phyloP scores from a whole-genome alignment of 148 eudicot genomes.

The Silene uniflora region DNA sequence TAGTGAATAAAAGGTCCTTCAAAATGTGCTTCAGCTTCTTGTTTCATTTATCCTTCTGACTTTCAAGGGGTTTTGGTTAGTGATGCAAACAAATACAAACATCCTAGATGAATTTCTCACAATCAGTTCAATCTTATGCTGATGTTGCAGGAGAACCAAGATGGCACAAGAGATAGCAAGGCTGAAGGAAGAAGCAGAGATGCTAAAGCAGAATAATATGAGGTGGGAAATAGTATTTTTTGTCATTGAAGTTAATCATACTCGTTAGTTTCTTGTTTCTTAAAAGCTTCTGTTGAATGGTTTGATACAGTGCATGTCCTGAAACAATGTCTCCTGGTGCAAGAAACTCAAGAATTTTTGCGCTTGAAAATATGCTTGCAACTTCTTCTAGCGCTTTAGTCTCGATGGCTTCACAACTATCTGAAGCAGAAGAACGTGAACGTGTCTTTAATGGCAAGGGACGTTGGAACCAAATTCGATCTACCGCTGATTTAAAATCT shows the following conservation, averaged over 20 bases:
- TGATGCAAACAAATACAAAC: not conserved
- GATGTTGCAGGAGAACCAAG: conserved; percentile 66
- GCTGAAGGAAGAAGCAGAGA: conserved; percentile 80
- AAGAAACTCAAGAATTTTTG: conserved; percentile 84
- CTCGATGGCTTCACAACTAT: conserved; percentile 93
- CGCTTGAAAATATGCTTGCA: conserved; percentile 96
- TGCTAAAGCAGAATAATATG: conserved; percentile 49
- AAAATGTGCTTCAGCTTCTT: not conserved
- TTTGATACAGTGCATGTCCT: conserved; percentile 47
- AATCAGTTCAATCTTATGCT: conserved; percentile 1
- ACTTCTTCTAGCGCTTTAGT: conserved; percentile 86
- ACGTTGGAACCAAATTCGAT: conserved; percentile 91
- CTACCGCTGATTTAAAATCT: conserved; percentile 83
- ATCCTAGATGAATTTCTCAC: not conserved
- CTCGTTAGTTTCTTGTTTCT: not conserved
- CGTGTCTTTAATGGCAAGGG: conserved; percentile 87
- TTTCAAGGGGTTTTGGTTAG: not conserved
- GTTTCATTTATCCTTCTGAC: not conserved
- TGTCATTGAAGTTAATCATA: not conserved
- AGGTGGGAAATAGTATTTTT: conserved; percentile 33
- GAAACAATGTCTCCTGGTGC: conserved; percentile 97
- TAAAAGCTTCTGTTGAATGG: not conserved
- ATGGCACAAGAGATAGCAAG: conserved; percentile 91
- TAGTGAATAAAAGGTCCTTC: not conserved
- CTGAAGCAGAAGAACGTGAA: conserved; percentile 98